Conservation (phyloP, 2,329 filamentous ascomycete genomes). For the Capronia coronata region DNA sequence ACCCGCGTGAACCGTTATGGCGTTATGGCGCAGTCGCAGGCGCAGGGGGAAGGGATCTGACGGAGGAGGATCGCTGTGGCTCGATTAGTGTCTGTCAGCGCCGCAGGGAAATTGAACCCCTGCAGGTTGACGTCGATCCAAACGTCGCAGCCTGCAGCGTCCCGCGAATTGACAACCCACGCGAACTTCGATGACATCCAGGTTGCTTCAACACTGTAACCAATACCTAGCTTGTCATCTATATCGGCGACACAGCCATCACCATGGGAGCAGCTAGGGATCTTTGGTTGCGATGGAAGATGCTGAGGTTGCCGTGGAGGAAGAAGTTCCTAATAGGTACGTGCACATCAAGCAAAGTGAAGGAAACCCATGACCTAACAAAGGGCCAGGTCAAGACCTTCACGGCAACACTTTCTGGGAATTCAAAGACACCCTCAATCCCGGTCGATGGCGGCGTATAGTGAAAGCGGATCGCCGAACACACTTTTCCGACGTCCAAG, state of each 20-base stretch:
- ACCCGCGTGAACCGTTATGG: not conserved
- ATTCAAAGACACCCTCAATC: constrained; percentile 53
- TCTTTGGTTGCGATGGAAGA: constrained; percentile 59
- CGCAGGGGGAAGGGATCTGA: not conserved
- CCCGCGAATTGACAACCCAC: not conserved
- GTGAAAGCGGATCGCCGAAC: constrained; percentile 49
- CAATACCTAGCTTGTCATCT: too few relatives aligned
- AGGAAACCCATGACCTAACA: not conserved
- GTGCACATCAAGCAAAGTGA: constrained; percentile 10
- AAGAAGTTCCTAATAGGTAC: constrained; percentile 53
- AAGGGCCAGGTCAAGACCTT: constrained; percentile 50
- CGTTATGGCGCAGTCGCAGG: not conserved
- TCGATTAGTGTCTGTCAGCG: not conserved
- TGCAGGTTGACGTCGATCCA: constrained; percentile 21
- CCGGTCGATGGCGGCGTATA: constrained; percentile 51
- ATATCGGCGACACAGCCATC: not conserved
- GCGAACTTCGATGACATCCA: not conserved
- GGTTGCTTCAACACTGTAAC: not conserved
- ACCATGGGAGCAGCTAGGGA: constrained; percentile 39
- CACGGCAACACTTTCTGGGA: constrained; percentile 62
- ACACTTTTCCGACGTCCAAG: constrained; percentile 55
- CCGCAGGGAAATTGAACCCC: constrained; percentile 1
- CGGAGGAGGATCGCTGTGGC: not conserved
- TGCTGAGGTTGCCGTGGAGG: constrained; percentile 56
- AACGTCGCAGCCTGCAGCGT: constrained; percentile 2